phyloP scores from a whole-genome alignment of 2,329 filamentous ascomycete species.

The Trichoderma sp. region DNA sequence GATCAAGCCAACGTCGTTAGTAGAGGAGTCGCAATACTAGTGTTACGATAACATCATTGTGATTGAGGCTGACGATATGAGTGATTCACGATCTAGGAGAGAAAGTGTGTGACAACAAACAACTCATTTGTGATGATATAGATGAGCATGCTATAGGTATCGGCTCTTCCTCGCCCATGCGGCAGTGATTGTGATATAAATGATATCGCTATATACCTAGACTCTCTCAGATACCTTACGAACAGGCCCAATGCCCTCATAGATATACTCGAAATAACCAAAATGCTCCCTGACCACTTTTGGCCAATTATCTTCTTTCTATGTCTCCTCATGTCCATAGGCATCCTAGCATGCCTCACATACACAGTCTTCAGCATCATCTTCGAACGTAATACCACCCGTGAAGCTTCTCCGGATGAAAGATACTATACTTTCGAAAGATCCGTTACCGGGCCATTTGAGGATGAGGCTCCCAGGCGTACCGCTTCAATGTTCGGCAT shows the following conservation, averaged over 20 bases:
- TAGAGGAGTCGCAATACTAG: neutral
- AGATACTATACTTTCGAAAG: neutral
- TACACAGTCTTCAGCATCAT: neutral
- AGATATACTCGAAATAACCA: neutral
- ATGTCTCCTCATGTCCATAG: neutral
- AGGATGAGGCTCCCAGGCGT: neutral
- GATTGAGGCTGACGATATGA: neutral
- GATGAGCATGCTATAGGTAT: neutral
- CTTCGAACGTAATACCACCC: neutral
- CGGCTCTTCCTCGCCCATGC: neutral
- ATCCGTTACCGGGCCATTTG: neutral
- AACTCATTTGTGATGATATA: neutral
- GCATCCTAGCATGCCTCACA: neutral
- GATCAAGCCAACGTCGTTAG: neutral
- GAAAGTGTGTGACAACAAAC: neutral
- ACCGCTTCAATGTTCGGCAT: neutral
- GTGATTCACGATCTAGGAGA: neutral
- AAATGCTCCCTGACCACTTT: neutral
- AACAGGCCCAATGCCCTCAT: neutral
- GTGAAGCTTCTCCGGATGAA: neutral
- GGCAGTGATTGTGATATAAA: neutral
- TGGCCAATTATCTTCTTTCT: neutral
- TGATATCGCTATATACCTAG: neutral
- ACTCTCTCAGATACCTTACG: neutral
- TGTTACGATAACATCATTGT: neutral